Base-by-base conservation (phyloP, 768 basidiomycete species). In the Mycena metata region DNA sequence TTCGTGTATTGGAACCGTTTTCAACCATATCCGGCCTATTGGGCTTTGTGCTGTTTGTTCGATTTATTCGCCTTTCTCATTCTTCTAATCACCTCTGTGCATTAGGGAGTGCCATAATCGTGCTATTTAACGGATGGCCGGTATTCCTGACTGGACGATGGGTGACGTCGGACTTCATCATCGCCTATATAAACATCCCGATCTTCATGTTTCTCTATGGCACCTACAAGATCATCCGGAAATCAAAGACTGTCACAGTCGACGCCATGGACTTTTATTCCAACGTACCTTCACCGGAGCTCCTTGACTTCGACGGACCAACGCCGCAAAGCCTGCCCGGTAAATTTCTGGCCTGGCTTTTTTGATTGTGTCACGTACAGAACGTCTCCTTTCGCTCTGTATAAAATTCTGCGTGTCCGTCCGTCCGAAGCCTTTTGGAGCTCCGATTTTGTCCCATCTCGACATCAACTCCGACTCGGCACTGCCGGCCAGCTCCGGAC, bases 11-110 rank as follows among this genome's bases (percentile, higher is more conserved):
- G 76, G 63, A 83, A 79, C 55, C 65, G 67, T 5, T 74, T 90
- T n/a, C 86, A 86, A 72, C 88, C 88, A 0, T 88, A 79, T 71
- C 79, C 86, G 24, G 77, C 86, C 36, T 83, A 81, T 72, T 86
- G 87, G 82, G 87, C 67, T 2, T 50, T 70, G 11, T 12, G 2
- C 2, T 65, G 64, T 65, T 3, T n/a, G 59, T 43, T 50, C 2
- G 7, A 35, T 41, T 2, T n/a, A 6, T 13, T 8, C 1, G 1
- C 11, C 5, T 6, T 5, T 41, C 3, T 5, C 3, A 23, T 9
- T 26, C n/a, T 26, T 0, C 45, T 50, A 13, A 50, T 30, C 49
- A 4, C 24, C 24, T 24, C 23, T 24, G n/a, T n/a, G n/a, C n/a
- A n/a, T n/a, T 15, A 69, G 67, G 67, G 67, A 64, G 67, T 47